A percentile compares a stretch with the other conserved stretches of the same genome.
Evolutionary conservation across 805 yeast species (phyloP).

Genomic region (Hermanozyma aechmeae): DNA sequence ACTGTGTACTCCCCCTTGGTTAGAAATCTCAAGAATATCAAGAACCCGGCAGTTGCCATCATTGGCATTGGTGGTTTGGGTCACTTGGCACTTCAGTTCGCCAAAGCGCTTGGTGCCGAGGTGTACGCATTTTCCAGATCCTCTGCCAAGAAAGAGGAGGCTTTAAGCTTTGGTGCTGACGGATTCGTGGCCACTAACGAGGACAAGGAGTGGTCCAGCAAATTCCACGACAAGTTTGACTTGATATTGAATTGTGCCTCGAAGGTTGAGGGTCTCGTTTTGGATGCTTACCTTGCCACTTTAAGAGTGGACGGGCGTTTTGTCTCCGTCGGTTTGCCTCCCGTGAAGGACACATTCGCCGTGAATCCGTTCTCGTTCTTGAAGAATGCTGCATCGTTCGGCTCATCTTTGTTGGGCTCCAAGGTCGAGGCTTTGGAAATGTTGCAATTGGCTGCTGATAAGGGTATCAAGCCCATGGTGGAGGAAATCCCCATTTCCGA

Average conservation of each 20-base stretch:
- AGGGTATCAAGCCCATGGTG: slow-evolving; percentile 52
- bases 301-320: slow-evolving; percentile 52
- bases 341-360: slow-evolving; percentile 28
- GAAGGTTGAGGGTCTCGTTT: slow-evolving; percentile 39
- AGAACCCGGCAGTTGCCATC: slow-evolving; percentile 41
- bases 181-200: slow-evolving; percentile 47
- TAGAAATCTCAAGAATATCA: slow-evolving; percentile 25
- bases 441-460: slow-evolving; percentile 54
- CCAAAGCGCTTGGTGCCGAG: slow-evolving; percentile 52
- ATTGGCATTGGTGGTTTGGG: slow-evolving; percentile 65
- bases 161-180: slow-evolving; percentile 43
- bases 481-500: slow-evolving; percentile 49
- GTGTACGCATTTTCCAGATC: slow-evolving; percentile 50
- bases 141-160: slow-evolving; percentile 38
- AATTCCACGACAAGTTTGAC: slow-evolving; percentile 32
- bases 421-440: slow-evolving; percentile 57
- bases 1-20: slow-evolving; percentile 63
- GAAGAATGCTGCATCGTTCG: slow-evolving; percentile 40
- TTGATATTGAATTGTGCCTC: slow-evolving; percentile 44
- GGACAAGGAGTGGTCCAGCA: slow-evolving; percentile 32
- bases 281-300: slow-evolving; percentile 36
- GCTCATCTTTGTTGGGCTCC: slow-evolving; percentile 53
- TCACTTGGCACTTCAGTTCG: slow-evolving; percentile 51
- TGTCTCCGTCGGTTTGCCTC: slow-evolving; percentile 62
- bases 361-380: slow-evolving; percentile 46